Evolutionary conservation across 2,329 filamentous ascomycete genomes (phyloP), one percentile per base, ranked within the genome.

Genomic region (Calonectria fujianensis): DNA sequence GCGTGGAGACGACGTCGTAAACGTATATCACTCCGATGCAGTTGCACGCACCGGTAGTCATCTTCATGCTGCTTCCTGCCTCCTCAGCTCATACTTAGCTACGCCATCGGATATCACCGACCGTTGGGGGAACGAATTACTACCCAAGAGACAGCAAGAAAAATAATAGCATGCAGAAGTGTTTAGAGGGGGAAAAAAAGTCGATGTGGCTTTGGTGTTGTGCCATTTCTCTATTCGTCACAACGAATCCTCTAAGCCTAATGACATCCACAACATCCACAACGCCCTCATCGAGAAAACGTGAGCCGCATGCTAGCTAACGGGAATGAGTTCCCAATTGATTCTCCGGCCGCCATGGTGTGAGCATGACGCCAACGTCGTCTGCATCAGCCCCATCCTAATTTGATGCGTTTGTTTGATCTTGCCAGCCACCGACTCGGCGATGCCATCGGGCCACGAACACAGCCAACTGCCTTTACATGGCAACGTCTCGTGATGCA

Each of bases 41-140:
- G 35, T 68, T 61, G 24, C 32, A 52, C 54, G 45, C 18, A 59
- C n/a, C 54, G 45, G 67, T 41, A 63, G 31, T 64, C 64, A 51
- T 37, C 41, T 63, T 63, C 64, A 68, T 68, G 64, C 32, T 45
- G 54, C 35, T 59, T 69, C 45, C 64, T 24, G 31, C 24, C 65
- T 20, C 24, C 31, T 54, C 63, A 61, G 32, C 41, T 37, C n/a
- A 14, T 24, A 18, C 14, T 37, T 24, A 16, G 37, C 7, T 16
- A 64, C 24, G 61, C 37, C 61, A 64, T 64, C 37, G 61, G 57
- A 61, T 61, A 61, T 61, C 57, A 39, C 57, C 57, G 57, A 37
- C 31, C 8, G 57, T 16, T 61, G 32, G 32, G 32, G 57, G n/a
- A 48, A 39, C n/a, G 18, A 39, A 61, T 61, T 37, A 24, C 57